phyloP scores from a whole-genome alignment of 208 protist genomes.

The Blastocrithidia nonstop region DNA sequence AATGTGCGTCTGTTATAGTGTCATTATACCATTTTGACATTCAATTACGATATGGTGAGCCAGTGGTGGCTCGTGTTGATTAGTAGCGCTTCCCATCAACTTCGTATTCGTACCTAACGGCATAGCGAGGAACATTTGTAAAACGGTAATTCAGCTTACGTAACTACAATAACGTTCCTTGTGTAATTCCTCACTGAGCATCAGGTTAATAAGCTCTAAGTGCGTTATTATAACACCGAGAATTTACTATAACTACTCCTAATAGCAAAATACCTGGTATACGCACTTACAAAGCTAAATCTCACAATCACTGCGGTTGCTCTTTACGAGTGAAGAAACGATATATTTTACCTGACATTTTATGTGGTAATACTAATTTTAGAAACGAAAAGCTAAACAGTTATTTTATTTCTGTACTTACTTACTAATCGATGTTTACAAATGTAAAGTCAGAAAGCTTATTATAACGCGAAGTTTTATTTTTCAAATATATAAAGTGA shows the following conservation, averaged over 20 bases:
- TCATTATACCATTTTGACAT: slow-evolving; percentile 66
- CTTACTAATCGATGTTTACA: too few species aligned
- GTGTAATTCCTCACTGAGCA: slow-evolving; percentile 49
- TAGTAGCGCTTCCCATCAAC: slow-evolving; percentile 68
- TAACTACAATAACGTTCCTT: slow-evolving; percentile 69
- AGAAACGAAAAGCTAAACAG: too few species aligned
- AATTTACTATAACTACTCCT: slow-evolving; percentile 58
- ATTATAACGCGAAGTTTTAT: not conserved
- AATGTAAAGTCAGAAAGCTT: too few species aligned
- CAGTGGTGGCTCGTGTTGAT: slow-evolving; percentile 65
- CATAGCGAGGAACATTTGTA: slow-evolving; percentile 71
- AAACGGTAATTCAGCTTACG: slow-evolving; percentile 76
- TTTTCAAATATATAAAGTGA: not conserved
- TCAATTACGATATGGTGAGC: slow-evolving; percentile 69
- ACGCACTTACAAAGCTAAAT: slow-evolving; percentile 72
- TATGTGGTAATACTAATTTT: not conserved
- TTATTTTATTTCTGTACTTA: too few species aligned
- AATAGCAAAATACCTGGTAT: slow-evolving; percentile 46
- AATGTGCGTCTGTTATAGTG: slow-evolving; percentile 80
- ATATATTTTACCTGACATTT: slow-evolving; percentile 58
- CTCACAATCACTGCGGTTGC: slow-evolving; percentile 78
- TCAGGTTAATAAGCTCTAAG: slow-evolving; percentile 47
- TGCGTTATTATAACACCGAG: slow-evolving; percentile 64
- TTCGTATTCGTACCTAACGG: slow-evolving; percentile 71
- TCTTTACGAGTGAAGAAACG: slow-evolving; percentile 40